phyloP scores from a whole-genome alignment of 352 stramenopile genomes.

The Pythium monospermum region DNA sequence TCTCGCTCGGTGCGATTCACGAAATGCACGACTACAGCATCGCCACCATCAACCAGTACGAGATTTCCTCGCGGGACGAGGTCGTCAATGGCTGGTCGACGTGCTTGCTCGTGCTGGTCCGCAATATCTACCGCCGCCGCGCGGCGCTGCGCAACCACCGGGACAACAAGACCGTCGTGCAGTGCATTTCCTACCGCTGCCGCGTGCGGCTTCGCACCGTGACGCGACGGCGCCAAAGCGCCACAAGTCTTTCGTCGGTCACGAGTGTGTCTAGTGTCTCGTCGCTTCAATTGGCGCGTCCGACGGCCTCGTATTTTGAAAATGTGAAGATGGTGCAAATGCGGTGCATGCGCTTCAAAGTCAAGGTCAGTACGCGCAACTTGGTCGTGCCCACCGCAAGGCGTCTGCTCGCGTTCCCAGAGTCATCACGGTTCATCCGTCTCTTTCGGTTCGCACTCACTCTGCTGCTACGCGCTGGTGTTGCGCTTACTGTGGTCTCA shows the following conservation, averaged over 20 bases:
- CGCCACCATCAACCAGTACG: slow-evolving; percentile 7
- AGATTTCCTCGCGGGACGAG: background rate
- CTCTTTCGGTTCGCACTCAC: background rate
- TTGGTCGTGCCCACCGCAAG: background rate
- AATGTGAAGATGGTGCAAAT: slow-evolving; percentile 24
- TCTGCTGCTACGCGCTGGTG: slow-evolving; percentile 9
- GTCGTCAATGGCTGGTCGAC: slow-evolving; percentile 27
- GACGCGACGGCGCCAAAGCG: background rate
- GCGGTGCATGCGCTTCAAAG: slow-evolving; percentile 16
- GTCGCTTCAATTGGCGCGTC: slow-evolving; percentile 6
- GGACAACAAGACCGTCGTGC: slow-evolving; percentile 17
- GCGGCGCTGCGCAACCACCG: slow-evolving; percentile 10
- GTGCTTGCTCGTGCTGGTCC: slow-evolving; percentile 23
- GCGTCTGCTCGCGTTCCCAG: background rate
- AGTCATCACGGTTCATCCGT: background rate
- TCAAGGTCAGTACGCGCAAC: slow-evolving; percentile 14
- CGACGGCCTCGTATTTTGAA: slow-evolving; percentile 13
- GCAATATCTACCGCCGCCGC: slow-evolving; percentile 26
- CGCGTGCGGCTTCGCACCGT: slow-evolving; percentile 12
- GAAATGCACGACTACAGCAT: slow-evolving; percentile 6
- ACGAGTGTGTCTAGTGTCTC: slow-evolving; percentile 6
- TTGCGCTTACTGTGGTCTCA: slow-evolving; percentile 3
- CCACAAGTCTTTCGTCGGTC: slow-evolving; percentile 5
- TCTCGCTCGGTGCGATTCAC: background rate
- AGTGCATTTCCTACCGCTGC: slow-evolving; percentile 29